Evolutionary conservation across 768 basidiomycete genomes (phyloP), one percentile per base, ranked within the genome.

Genomic region (Naganishia antarctica): DNA sequence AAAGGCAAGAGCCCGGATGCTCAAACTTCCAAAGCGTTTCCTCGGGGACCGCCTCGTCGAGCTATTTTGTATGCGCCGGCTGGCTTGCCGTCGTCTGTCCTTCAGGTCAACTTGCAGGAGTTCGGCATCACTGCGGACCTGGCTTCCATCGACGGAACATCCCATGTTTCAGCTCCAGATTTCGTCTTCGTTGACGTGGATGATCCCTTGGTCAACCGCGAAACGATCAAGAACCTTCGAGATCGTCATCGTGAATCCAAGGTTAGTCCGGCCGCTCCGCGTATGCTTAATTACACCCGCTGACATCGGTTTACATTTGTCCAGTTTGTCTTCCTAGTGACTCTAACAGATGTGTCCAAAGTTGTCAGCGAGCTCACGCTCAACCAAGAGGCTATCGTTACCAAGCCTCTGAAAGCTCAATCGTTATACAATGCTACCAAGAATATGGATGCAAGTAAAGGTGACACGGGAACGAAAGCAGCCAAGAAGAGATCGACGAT

Each of bases 391-490:
- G 64, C 9, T 64, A 70, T 75, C 46, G 59, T 75, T 0, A 68
- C 74, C 3, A 65, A 69, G 34, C 74, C 74, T 1, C 65, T 75
- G 58, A 75, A 73, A 60, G 72, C 70, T 29, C 37, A 57, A 15
- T 69, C 69, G 2, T 65, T 75, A 4, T 68, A 68, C 61, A 64
- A 70, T 21, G 37, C 51, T 11, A 31, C 45, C 7, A 23, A 61
- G 18, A 32, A 25, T 43, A 16, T 71, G 1, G 65, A 69, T 44
- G 58, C 66, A 9, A 53, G 34, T 29, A n/a, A 23, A 5, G 18
- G 41, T 26, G 18, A 12, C 9, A 37, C 23, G 12, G 32, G 6
- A 7, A 37, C 23, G 31, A 21, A 34, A 21, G 21, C 37, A 23
- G 28, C 23, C 21, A 57, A 57, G 40, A 60, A 45, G 43, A 28